Percentiles rank a stretch among this genome's conserved stretches.
These are phyloP conservation scores for Solanum lignicaule DNA, from an alignment of 257 asterid species.

Conservation along the genomic window DNA sequence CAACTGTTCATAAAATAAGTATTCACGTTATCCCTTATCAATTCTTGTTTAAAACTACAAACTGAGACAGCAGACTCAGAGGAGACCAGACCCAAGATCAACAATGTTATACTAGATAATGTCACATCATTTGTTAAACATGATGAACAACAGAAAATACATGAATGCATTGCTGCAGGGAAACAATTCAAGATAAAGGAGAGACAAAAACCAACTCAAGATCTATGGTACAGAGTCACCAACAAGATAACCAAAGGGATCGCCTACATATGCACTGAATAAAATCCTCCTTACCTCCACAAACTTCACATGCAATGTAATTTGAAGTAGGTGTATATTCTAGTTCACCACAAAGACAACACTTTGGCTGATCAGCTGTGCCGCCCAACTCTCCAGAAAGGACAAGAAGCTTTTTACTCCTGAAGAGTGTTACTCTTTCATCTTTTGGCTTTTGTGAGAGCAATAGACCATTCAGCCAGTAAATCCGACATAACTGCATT, in stretches of 20 bases:
- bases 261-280: background rate
- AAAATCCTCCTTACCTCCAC: conserved; percentile 57
- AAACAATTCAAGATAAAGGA: background rate
- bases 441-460: conserved; percentile 57
- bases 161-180: background rate
- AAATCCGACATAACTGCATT: conserved; percentile 36
- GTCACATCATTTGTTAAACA: background rate
- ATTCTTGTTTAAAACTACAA: background rate
- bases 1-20: background rate
- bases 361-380: conserved; percentile 33
- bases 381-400: conserved; percentile 33
- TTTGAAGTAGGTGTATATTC: conserved; percentile 40
- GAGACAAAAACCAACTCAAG: background rate
- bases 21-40: background rate
- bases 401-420: conserved; percentile 46
- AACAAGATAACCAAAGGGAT: conserved; percentile 2
- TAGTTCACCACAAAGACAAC: conserved; percentile 65
- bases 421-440: conserved; percentile 40
- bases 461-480: conserved; percentile 77
- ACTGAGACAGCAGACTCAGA: background rate
- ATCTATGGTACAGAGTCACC: background rate
- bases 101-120: background rate
- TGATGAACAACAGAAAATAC: background rate
- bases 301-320: conserved; percentile 70
- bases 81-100: background rate